Evolutionary conservation across 1,284 basidiomycete genomes (phyloP).

Genomic region (Moesziomyces sp.): DNA sequence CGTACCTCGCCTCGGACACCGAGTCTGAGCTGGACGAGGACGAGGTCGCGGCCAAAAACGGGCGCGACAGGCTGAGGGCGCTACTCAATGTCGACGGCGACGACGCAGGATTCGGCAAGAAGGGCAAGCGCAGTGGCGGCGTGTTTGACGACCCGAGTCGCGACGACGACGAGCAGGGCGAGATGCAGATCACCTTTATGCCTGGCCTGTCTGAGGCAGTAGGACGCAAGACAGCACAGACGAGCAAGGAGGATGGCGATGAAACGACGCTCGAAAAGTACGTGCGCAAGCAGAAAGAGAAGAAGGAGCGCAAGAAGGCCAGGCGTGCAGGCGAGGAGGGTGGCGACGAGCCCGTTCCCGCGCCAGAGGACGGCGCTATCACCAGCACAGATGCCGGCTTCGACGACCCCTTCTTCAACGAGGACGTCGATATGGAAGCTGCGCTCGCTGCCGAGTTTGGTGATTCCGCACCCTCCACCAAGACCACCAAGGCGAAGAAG

Average conservation of each 20-base stretch:
- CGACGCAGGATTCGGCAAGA: conserved; percentile 9
- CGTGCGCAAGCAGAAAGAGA: conserved; percentile 64
- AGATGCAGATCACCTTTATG: conserved; percentile 65
- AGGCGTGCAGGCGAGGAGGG: conserved; percentile 20
- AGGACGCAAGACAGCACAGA: conserved; percentile 35
- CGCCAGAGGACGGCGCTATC: conserved; percentile 16
- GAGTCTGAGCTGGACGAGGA: conserved; percentile 53
- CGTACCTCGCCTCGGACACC: conserved; percentile 64
- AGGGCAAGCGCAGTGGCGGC: conserved; percentile 6
- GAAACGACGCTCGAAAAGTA: conserved; percentile 67
- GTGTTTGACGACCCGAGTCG: conserved; percentile 53
- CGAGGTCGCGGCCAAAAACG: conserved; percentile 25
- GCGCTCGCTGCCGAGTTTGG: conserved; percentile 67
- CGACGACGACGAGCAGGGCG: conserved; percentile 48
- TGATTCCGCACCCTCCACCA: conserved; percentile 67
- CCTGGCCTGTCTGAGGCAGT: conserved; percentile 62
- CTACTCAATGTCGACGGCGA: conserved; percentile 53
- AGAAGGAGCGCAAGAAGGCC: conserved; percentile 58
- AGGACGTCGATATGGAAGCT: conserved; percentile 62
- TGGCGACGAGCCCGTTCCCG: conserved; percentile 9
- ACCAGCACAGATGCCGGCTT: conserved; percentile 38
- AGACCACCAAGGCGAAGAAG: conserved; percentile 28
- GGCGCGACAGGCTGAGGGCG: conserved; percentile 53
- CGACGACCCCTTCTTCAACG: conserved; percentile 74
- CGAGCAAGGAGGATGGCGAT: conserved; percentile 40